Evolutionary conservation across 805 yeast species (phyloP), one percentile per base, ranked within the genome.

Genomic region (Starmera amethionina): DNA sequence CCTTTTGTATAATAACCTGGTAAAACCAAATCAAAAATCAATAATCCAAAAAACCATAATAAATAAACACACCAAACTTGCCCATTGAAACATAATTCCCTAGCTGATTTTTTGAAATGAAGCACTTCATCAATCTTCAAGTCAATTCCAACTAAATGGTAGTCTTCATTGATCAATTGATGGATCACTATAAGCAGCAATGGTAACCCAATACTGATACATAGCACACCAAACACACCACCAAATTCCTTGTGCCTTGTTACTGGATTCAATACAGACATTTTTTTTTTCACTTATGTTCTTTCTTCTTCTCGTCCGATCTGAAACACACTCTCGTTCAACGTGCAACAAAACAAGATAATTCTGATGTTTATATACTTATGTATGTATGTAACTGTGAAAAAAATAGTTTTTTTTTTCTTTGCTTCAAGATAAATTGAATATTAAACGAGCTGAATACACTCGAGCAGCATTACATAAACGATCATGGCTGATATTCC

Each of bases 221-320:
- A 70, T 2, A 76, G 34, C 0, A 93, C 87, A 5, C 98, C 98
- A 1, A 73, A 58, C 5, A 72, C 60, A 0, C 98, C 98, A 29
- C 73, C 71, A 59, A 90, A 90, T 59, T 90, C 97, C 43, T 67
- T 65, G 36, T 78, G 74, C 4, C 60, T 65, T 1, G 97, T 86
- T 36, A 54, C 58, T 4, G 97, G 97, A 54, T 90, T 90, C 46
- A 81, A 50, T 36, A 36, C 42, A 43, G 49, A 30, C 27, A 22
- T 22, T 22, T 22, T 22, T 8, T 22, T n/a, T n/a, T n/a, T n/a
- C n/a, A n/a, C 9, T 22, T 22, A 4, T 22, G 7, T 16, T 16
- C 18, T 16, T 22, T 22, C 27, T 22, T 22, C 27, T 22, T 22
- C 27, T 22, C 9, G 27, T 22, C 27, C 5, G 7, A 22, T 22